Evolutionary conservation across 2,329 filamentous ascomycete species (phyloP).

Genomic region (Trichophaea hybrida): DNA sequence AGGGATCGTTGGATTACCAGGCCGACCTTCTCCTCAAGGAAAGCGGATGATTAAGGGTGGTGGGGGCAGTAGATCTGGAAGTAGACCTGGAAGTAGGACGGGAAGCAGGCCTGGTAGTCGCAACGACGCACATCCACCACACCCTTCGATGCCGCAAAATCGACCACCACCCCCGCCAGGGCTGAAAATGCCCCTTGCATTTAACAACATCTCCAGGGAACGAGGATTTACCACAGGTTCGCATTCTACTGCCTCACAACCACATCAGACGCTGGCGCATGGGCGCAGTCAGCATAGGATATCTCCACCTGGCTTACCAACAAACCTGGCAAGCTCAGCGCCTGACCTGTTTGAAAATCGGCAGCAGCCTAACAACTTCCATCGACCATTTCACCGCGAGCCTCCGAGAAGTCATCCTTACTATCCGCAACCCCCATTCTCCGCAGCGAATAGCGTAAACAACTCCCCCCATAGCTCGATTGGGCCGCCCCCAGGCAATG

Average conservation of each 20-base stretch:
- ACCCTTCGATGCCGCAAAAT: not conserved
- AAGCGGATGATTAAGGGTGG: slow-evolving; percentile 5
- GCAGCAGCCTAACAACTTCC: slow-evolving; percentile 6
- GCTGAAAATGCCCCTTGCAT: slow-evolving; percentile 21
- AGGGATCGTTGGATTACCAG: slow-evolving; percentile 17
- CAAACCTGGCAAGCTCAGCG: not conserved
- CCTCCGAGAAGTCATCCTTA: slow-evolving; percentile 16
- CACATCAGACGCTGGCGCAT: not conserved
- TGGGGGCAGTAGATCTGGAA: slow-evolving; percentile 10
- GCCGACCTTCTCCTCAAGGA: slow-evolving; percentile 6
- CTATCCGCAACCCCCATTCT: slow-evolving; percentile 14
- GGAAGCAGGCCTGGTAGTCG: slow-evolving; percentile 2
- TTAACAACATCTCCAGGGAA: slow-evolving; percentile 21
- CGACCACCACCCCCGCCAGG: slow-evolving; percentile 11
- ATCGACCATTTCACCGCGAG: slow-evolving; percentile 9
- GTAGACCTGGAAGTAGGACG: slow-evolving; percentile 13
- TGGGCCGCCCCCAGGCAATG: slow-evolving; percentile 6
- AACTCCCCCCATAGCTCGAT: slow-evolving; percentile 21
- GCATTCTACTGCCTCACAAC: slow-evolving; percentile 6
- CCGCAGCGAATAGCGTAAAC: slow-evolving; percentile 10
- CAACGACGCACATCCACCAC: not conserved
- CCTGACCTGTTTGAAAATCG: not conserved
- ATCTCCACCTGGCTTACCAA: not conserved
- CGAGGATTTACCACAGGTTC: slow-evolving; percentile 19
- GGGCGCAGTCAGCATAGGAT: not conserved